Percentiles rank a stretch among this genome's conserved stretches.
phyloP scores from a whole-genome alignment of 192 early-diverging fungal genomes.

The Coemansia sp. region DNA sequence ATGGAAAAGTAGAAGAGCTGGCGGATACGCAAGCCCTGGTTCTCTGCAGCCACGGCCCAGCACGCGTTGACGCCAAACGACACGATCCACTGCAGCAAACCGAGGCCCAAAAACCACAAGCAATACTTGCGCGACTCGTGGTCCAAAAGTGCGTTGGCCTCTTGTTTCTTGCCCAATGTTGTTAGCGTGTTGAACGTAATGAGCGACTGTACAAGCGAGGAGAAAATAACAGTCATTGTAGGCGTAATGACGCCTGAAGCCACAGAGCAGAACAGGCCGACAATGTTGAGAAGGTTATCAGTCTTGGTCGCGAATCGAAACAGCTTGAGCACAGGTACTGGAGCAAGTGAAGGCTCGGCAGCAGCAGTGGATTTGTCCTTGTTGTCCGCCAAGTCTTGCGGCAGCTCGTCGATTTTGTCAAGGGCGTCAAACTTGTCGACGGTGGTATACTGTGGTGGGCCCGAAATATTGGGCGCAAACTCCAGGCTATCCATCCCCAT shows the following conservation, averaged over 20 bases:
- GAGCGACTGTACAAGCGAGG: slow-evolving; percentile 28
- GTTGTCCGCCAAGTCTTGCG: slow-evolving; percentile 1
- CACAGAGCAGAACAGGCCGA: slow-evolving; percentile 50
- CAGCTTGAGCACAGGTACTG: slow-evolving; percentile 60
- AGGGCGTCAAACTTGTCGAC: neutral
- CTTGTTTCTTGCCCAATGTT: neutral
- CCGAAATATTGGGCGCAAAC: neutral
- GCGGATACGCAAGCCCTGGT: slow-evolving; percentile 77
- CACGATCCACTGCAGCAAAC: slow-evolving; percentile 40
- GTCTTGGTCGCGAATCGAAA: slow-evolving; percentile 69
- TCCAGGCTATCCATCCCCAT: neutral
- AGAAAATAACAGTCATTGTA: slow-evolving; percentile 52
- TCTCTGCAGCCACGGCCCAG: slow-evolving; percentile 59
- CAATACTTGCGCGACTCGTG: slow-evolving; percentile 46
- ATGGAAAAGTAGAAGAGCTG: slow-evolving; percentile 76
- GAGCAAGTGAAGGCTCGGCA: slow-evolving; percentile 7
- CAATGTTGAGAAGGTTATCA: slow-evolving; percentile 61
- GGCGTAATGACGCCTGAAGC: slow-evolving; percentile 51
- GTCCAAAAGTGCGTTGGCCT: slow-evolving; percentile 28
- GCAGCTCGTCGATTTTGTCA: slow-evolving; percentile 39
- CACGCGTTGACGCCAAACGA: slow-evolving; percentile 43
- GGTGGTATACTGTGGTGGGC: neutral
- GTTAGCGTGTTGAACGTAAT: slow-evolving; percentile 24
- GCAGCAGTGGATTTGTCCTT: neutral
- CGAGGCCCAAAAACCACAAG: slow-evolving; percentile 45